These are phyloP conservation scores for Puccinia brachypodii DNA, from an alignment of 1,284 basidiomycete species.

Conservation along the genomic window DNA sequence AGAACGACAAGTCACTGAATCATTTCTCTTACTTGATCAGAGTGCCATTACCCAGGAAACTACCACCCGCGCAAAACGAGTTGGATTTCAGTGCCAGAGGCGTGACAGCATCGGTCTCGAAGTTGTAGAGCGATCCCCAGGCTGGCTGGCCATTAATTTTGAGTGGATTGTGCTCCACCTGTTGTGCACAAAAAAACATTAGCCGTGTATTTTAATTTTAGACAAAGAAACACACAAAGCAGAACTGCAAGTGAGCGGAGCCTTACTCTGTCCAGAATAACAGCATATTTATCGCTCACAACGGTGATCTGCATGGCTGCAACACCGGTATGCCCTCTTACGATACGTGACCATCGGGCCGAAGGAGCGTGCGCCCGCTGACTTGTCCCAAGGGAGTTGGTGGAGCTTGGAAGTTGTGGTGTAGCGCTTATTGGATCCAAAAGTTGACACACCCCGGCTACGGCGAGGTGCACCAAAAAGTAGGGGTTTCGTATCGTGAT, in stretches of 20 bases:
- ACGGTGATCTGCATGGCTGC: slow-evolving; percentile 31
- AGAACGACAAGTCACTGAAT: too few species aligned
- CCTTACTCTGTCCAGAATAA: slow-evolving; percentile 35
- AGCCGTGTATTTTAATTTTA: too few species aligned
- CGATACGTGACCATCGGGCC: background rate
- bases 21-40: slow-evolving; percentile 34
- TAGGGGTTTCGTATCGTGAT: too few species aligned
- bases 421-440: too few species aligned
- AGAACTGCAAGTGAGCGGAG: background rate
- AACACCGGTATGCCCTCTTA: slow-evolving; percentile 21
- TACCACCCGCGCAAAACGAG: slow-evolving; percentile 40
- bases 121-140: slow-evolving; percentile 36
- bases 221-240: background rate
- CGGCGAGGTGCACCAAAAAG: too few species aligned
- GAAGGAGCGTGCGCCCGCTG: background rate
- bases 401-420: too few species aligned
- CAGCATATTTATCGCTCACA: slow-evolving; percentile 14
- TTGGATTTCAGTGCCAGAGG: slow-evolving; percentile 14
- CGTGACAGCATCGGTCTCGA: slow-evolving; percentile 21
- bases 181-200: background rate
- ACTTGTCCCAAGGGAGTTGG: too few species aligned
- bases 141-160: slow-evolving; percentile 20
- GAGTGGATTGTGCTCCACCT: slow-evolving; percentile 41
- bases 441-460: too few species aligned
- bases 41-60: slow-evolving; percentile 31